These are phyloP conservation scores for Caloboletus inedulis DNA, from an alignment of 1,284 basidiomycete species.

Conservation along the genomic window DNA sequence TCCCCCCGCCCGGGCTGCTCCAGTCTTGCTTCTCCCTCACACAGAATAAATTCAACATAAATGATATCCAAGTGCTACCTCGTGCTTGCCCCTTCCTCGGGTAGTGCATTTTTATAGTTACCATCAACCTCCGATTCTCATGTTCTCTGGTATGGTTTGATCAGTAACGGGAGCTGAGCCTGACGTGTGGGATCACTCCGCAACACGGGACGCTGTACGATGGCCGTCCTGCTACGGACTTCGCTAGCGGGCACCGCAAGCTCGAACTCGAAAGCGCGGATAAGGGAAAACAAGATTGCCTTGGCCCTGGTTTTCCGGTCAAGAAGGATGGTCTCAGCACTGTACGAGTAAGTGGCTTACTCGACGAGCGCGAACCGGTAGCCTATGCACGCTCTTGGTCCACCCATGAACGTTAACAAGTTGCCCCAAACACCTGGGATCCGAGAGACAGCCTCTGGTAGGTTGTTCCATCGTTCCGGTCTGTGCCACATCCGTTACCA, in stretches of 20 bases:
- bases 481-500: conserved; percentile 19
- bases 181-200: conserved; percentile 12
- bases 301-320: conserved; percentile 44
- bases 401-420: conserved; percentile 58
- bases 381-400: conserved; percentile 62
- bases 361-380: conserved; percentile 70
- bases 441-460: conserved; percentile 41
- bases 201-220: conserved; percentile 43
- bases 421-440: conserved; percentile 62
- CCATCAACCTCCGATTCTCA: not conserved
- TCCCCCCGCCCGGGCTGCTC: too few relatives aligned
- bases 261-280: conserved; percentile 55
- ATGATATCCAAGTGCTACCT: not conserved
- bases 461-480: conserved; percentile 57
- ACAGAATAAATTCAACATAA: too few relatives aligned
- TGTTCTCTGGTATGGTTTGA: conserved; percentile 10
- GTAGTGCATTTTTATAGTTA: not conserved
- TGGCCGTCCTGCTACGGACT: conserved; percentile 36
- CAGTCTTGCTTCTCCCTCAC: too few relatives aligned
- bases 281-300: conserved; percentile 53
- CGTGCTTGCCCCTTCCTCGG: not conserved
- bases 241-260: conserved; percentile 45
- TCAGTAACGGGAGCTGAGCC: conserved; percentile 21
- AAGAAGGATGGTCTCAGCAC: not conserved
- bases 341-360: conserved; percentile 33